Evolutionary conservation across 2,329 filamentous ascomycete species (phyloP).

Genomic region (Colletotrichum musae): DNA sequence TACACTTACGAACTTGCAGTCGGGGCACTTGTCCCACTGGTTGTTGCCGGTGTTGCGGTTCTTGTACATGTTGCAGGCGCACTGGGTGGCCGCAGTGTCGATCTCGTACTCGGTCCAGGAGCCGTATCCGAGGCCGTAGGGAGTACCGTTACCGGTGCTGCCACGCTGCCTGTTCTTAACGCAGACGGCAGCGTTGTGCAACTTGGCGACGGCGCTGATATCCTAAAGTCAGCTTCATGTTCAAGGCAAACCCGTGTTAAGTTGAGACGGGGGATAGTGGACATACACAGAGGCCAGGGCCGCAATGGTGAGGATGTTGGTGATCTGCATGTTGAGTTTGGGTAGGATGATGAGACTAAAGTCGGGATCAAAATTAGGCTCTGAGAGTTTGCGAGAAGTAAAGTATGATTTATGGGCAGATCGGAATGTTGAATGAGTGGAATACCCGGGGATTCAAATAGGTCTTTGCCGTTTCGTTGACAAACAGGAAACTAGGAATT

Average conservation of each 20-base stretch:
- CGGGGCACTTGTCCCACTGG: slow-evolving; percentile 41
- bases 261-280: no score
- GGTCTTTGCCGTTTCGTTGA: neutral
- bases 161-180: slow-evolving; percentile 7
- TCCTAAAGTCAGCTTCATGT: neutral
- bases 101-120: slow-evolving; percentile 33
- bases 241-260: neutral
- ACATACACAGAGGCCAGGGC: slow-evolving; percentile 25
- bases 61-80: slow-evolving; percentile 38
- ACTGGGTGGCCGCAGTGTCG: slow-evolving; percentile 26
- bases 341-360: neutral
- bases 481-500: neutral
- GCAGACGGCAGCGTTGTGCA: slow-evolving; percentile 30
- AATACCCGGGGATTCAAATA: slow-evolving; percentile 9
- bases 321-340: slow-evolving; percentile 29
- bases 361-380: neutral
- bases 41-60: slow-evolving; percentile 42
- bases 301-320: slow-evolving; percentile 11
- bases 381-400: neutral
- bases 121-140: slow-evolving; percentile 27
- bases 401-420: slow-evolving; percentile 8
- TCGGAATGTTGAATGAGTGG: neutral
- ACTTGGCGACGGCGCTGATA: slow-evolving; percentile 17
- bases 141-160: slow-evolving; percentile 30
- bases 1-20: slow-evolving; percentile 32